These are phyloP conservation scores for Kazachstania psychrophila DNA, from an alignment of 805 yeast species.

Conservation along the genomic window DNA sequence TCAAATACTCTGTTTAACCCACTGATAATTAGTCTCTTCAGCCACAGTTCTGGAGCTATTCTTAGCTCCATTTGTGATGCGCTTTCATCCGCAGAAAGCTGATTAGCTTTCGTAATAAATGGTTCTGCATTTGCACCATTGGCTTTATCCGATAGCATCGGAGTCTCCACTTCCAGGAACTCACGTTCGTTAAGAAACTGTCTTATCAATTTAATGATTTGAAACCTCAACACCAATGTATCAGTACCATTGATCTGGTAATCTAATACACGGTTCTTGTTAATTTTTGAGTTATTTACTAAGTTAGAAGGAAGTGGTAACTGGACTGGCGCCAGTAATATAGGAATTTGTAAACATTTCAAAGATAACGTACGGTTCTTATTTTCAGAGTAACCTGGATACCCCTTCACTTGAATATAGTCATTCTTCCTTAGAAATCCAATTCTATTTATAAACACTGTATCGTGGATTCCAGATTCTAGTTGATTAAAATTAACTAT, in stretches of 20 bases:
- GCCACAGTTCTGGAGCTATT: constrained; percentile 94
- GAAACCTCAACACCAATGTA: constrained; percentile 42
- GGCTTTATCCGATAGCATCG: constrained; percentile 59
- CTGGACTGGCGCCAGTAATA: constrained; percentile 57
- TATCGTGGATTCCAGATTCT: background rate
- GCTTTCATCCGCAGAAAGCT: constrained; percentile 12
- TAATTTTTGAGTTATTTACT: constrained; percentile 45
- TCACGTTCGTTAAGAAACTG: constrained; percentile 42
- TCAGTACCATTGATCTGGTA: constrained; percentile 51
- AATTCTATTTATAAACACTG: constrained; percentile 5
- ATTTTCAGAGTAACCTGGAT: constrained; percentile 58
- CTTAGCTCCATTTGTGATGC: constrained; percentile 46
- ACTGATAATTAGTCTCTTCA: constrained; percentile 69
- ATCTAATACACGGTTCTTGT: constrained; percentile 63
- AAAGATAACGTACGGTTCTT: constrained; percentile 66
- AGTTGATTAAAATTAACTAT: constrained; percentile 18
- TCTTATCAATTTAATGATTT: constrained; percentile 48
- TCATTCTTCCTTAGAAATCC: constrained; percentile 59
- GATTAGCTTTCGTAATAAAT: constrained; percentile 46
- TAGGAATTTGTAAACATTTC: constrained; percentile 42
- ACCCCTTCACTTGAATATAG: constrained; percentile 53
- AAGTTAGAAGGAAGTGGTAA: constrained; percentile 61
- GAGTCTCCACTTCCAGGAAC: constrained; percentile 84
- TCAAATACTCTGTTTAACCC: constrained; percentile 87
- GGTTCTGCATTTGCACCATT: constrained; percentile 95